Percentiles rank a stretch among this genome's conserved stretches.
Conservation (phyloP, 129 eudicot genomes). For the Scalesia atractyloides region DNA sequence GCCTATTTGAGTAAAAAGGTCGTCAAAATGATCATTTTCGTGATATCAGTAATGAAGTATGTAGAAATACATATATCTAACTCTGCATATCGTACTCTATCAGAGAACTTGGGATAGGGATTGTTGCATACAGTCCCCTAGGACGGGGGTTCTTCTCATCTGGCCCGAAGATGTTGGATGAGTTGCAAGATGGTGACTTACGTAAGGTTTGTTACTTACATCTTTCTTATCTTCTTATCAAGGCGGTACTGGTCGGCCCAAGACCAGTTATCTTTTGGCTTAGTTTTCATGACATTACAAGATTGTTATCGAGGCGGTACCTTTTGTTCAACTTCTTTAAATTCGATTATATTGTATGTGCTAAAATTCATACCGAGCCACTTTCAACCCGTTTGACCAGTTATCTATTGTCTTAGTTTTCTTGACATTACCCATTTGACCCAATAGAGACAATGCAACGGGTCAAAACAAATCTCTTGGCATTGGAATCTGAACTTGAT, state of each 20-base stretch:
- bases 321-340: too few species aligned
- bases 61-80: background rate
- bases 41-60: background rate
- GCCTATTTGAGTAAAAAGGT: too few species aligned
- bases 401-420: background rate
- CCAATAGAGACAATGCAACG: too few species aligned
- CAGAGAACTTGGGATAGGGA: conserved; percentile 70
- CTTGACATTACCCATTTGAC: background rate
- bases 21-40: too few species aligned
- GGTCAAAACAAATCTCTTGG: too few species aligned
- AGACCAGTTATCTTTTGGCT: background rate
- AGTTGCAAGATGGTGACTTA: conserved; percentile 37
- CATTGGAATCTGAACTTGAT: background rate
- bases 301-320: too few species aligned
- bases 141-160: conserved; percentile 63
- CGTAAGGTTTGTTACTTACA: conserved; percentile 47
- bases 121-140: conserved; percentile 63
- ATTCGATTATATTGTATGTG: background rate
- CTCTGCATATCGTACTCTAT: background rate
- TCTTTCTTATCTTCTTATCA: background rate
- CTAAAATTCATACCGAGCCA: background rate
- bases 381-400: background rate
- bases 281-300: too few species aligned
- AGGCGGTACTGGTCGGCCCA: background rate
- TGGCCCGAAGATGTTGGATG: conserved; percentile 52